Evolutionary conservation across 176 grass and related monocot species (phyloP).

Genomic region (Cocos nucifera): DNA sequence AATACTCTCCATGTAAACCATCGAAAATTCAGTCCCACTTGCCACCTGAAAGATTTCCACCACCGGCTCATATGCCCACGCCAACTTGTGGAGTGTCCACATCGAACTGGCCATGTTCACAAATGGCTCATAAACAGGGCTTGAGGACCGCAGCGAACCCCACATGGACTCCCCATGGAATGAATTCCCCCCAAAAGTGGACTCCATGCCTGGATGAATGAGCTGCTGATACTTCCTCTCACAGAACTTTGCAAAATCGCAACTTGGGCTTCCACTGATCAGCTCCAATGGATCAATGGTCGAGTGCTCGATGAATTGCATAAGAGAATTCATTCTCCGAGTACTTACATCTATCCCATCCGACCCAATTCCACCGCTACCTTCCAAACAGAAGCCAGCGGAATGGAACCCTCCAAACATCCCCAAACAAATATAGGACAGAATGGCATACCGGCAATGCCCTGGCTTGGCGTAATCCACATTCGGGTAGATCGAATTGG

Average conservation of each 20-base stretch:
- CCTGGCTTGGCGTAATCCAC: conserved; percentile 55
- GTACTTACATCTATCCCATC: conserved; percentile 32
- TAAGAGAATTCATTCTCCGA: conserved; percentile 51
- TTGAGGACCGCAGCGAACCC: conserved; percentile 22
- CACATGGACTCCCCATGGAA: conserved; percentile 16
- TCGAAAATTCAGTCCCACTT: conserved; percentile 50
- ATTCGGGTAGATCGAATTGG: conserved; percentile 55
- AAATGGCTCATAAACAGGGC: conserved; percentile 71
- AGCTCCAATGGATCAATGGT: conserved; percentile 74
- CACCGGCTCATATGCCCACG: conserved; percentile 78
- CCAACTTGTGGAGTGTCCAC: conserved; percentile 89
- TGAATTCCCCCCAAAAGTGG: conserved; percentile 52
- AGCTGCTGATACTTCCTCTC: conserved; percentile 70
- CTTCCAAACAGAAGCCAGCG: conserved; percentile 38
- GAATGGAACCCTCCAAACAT: conserved; percentile 90
- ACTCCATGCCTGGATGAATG: conserved; percentile 69
- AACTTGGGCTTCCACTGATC: conserved; percentile 46
- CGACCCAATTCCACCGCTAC: neutral
- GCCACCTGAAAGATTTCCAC: conserved; percentile 86
- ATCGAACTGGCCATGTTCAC: conserved; percentile 88
- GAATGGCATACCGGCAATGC: conserved; percentile 71
- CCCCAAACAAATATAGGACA: conserved; percentile 70
- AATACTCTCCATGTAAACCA: conserved; percentile 91
- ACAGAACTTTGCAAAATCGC: conserved; percentile 71
- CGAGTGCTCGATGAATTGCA: conserved; percentile 91